Evolutionary conservation across 2,329 filamentous ascomycete genomes (phyloP).

Genomic region (Venturia pyrina): DNA sequence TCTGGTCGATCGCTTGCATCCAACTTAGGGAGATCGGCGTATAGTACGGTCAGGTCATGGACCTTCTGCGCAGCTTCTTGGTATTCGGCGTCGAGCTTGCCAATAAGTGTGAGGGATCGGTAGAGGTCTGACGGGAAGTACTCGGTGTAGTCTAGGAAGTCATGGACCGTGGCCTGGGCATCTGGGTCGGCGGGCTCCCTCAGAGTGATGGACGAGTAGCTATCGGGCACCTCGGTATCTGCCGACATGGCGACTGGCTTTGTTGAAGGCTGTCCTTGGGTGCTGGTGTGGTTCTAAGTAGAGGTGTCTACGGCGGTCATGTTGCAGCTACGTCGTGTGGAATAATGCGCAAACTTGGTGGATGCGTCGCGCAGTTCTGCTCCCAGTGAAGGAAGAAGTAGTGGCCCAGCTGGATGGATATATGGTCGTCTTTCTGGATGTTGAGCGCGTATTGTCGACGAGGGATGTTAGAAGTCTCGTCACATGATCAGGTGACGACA

Average conservation of each 20-base stretch:
- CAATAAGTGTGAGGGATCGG: conserved; percentile 53
- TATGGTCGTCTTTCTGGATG: background rate
- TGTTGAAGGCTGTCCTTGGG: background rate
- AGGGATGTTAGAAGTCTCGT: background rate
- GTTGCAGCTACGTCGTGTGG: background rate
- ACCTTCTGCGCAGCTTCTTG: conserved; percentile 32
- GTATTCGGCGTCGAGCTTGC: conserved; percentile 38
- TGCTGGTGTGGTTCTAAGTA: background rate
- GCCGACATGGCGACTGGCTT: background rate
- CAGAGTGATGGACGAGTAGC: background rate
- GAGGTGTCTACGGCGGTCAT: background rate
- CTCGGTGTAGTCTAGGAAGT: conserved; percentile 60
- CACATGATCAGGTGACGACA: background rate
- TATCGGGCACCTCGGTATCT: conserved; percentile 8
- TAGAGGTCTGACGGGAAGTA: conserved; percentile 56
- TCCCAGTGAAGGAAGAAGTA: background rate
- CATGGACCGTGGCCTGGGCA: conserved; percentile 54
- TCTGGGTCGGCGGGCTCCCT: conserved; percentile 42
- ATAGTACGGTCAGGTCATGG: conserved; percentile 38
- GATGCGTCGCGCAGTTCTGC: background rate
- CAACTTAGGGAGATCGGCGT: conserved; percentile 41
- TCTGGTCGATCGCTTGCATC: conserved; percentile 40
- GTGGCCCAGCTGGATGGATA: background rate
- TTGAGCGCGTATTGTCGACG: too few relatives aligned
- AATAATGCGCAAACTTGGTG: background rate